Evolutionary conservation across 768 basidiomycete genomes (phyloP), one percentile per base, ranked within the genome.

Genomic region (Rhodotorula toruloides): DNA sequence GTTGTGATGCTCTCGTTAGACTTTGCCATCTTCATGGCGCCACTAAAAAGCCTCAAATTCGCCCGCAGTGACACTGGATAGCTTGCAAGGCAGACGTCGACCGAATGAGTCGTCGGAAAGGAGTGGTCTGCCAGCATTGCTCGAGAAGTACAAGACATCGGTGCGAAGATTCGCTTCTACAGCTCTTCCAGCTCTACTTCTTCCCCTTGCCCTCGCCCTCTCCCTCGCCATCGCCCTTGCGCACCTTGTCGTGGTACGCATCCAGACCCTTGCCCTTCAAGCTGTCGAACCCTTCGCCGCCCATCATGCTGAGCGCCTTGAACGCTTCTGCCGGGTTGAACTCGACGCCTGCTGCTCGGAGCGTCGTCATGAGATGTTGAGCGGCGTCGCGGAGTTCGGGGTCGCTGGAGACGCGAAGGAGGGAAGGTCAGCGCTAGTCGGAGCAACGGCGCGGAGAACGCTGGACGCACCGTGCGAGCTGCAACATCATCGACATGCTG

Each of bases 271-370:
- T 46, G 13, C 48, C 34, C 32, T 46, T 39, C n/a, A 54, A 7
- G 7, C 36, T 17, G 3, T 55, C 60, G 34, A 61, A 67, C 36
- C 56, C 67, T 3, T 54, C 47, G 27, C 61, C 61, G 4, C 67
- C 67, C 61, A 68, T 63, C 61, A 58, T 63, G 12, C 50, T 52
- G 21, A 68, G 44, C 27, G 67, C 67, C 37, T 63, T 58, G 43
- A 68, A 60, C 32, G 67, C 67, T 21, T 60, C 53, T n/a, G 40
- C 32, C 27, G 67, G 67, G 58, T 68, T 54, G 34, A 68, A 47
- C 32, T 68, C 67, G 49, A 68, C 56, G 36, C 67, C 67, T 3
- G 67, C 46, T 9, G 16, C 21, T 8, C 37, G 32, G 16, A 68
- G 43, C 1, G 57, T 39, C 14, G 29, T 25, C 67, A 68, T 68